Evolutionary conservation across 306 rosid genomes (phyloP), one percentile per base, ranked within the genome.

Genomic region (Lathyrus tuberosus): DNA sequence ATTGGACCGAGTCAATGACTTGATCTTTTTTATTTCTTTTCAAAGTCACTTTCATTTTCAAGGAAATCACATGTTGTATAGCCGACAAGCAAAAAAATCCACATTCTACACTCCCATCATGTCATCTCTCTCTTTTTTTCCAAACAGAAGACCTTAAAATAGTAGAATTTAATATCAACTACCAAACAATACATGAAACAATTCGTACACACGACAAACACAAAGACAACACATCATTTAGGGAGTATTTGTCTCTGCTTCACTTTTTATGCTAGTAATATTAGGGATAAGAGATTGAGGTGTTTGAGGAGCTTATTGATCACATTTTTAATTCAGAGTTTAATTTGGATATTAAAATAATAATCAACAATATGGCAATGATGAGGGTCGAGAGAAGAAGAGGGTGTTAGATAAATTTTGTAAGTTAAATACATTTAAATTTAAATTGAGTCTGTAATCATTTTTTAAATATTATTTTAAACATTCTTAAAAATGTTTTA

Each of bases 201-300:
- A 35, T 61, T 61, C 66, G 66, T 17, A 37, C 47, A 35, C 12
- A 35, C 66, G 35, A 15, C 47, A 61, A 60, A 60, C 65, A 16
- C 28, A 61, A 56, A 28, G 17, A 57, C 7, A 28, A 0, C 41
- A 57, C 41, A 13, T 10, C 40, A 28, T 57, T 57, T 35, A 33
- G 10, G 17, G 62, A 26, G 38, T 12, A n/a, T 10, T 57, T 13
- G 16, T 26, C 38, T 12, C 37, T 56, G 11, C 35, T 5, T 53
- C 35, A 22, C 35, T 53, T 53, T 51, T 51, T 9, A 33, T 33
- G 6, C n/a, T 54, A 1, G 60, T 53, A 35, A 53, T 53, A 53
- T n/a, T n/a, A 53, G 31, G 33, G 31, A 53, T 53, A 22, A 10
- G 60, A 53, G 60, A 8, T 49, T 12, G 60, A 53, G 60, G 31